Evolutionary conservation across 768 basidiomycete genomes (phyloP).

Genomic region (Suillus occidentalis): DNA sequence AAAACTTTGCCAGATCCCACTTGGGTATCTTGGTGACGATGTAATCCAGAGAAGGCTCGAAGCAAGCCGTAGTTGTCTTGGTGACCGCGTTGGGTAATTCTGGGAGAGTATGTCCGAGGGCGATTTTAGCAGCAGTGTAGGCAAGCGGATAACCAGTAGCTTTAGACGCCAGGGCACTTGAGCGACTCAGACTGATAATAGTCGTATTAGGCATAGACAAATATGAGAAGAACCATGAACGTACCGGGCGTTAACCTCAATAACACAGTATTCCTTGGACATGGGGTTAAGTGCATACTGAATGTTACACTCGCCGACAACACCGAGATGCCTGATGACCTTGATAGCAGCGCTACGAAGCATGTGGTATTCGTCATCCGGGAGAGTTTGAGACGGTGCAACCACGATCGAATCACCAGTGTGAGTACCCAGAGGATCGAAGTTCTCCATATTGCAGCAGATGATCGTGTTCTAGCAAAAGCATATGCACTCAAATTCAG

Average conservation of each 20-base stretch:
- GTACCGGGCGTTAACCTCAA: constrained; percentile 94
- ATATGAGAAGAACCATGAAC: constrained; percentile 5
- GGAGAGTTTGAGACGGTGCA: constrained; percentile 95
- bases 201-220: constrained; percentile 1
- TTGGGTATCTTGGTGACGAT: constrained; percentile 99
- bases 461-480: constrained; percentile 88
- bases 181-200: constrained; percentile 65
- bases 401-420: constrained; percentile 99
- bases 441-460: constrained; percentile 99
- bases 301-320: constrained; percentile 95
- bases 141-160: constrained; percentile 99
- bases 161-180: constrained; percentile 95
- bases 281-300: constrained; percentile 97
- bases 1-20: constrained; percentile 99
- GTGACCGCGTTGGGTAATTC: constrained; percentile 99
- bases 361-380: constrained; percentile 99
- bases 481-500: constrained; percentile 13
- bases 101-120: constrained; percentile 94
- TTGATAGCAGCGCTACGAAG: constrained; percentile 96
- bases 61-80: constrained; percentile 98
- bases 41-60: constrained; percentile 98
- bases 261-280: constrained; percentile 94
- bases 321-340: constrained; percentile 87
- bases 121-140: constrained; percentile 98
- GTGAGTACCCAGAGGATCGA: constrained; percentile 97